These are phyloP conservation scores for Mycena metata DNA, from an alignment of 768 basidiomycete species.

Conservation along the genomic window DNA sequence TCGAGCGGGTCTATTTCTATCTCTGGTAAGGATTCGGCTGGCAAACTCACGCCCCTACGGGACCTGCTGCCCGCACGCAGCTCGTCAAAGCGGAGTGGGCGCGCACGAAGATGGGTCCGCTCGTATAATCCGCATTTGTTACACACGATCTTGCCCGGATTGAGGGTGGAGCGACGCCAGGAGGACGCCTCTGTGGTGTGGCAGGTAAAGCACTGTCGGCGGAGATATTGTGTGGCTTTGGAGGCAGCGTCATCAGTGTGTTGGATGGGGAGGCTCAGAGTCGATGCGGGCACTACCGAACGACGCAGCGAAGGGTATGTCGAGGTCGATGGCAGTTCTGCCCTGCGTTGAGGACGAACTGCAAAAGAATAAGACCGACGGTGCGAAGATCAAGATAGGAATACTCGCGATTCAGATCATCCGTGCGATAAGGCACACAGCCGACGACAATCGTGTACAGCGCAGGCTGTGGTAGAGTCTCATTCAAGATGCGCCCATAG, in stretches of 20 bases:
- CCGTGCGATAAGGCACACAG: too few relatives aligned
- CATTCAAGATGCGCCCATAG: too few relatives aligned
- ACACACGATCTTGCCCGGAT: conserved; percentile 93
- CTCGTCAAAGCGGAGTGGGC: conserved; percentile 70
- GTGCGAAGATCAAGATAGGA: too few relatives aligned
- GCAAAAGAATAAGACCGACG: too few relatives aligned
- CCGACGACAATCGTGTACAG: too few relatives aligned
- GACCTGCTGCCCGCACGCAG: conserved; percentile 50
- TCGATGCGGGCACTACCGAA: too few relatives aligned
- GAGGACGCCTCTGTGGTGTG: conserved; percentile 92
- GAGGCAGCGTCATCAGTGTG: conserved; percentile 42
- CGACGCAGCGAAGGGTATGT: too few relatives aligned
- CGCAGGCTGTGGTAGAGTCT: too few relatives aligned
- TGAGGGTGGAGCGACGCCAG: conserved; percentile 89
- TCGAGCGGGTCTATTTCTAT: conserved; percentile 29
- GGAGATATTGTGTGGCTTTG: conserved; percentile 86
- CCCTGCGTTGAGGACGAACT: too few relatives aligned
- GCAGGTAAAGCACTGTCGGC: conserved; percentile 89
- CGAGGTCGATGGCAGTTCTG: too few relatives aligned
- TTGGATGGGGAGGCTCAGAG: conserved; percentile 39
- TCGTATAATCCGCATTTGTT: conserved; percentile 94
- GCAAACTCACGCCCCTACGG: too few relatives aligned
- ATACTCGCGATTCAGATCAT: too few relatives aligned
- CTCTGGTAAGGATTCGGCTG: neutral
- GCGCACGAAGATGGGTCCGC: conserved; percentile 85